Conservation (phyloP, 1,284 basidiomycete genomes). For the Microbotryum lychnidis-dioicae region DNA sequence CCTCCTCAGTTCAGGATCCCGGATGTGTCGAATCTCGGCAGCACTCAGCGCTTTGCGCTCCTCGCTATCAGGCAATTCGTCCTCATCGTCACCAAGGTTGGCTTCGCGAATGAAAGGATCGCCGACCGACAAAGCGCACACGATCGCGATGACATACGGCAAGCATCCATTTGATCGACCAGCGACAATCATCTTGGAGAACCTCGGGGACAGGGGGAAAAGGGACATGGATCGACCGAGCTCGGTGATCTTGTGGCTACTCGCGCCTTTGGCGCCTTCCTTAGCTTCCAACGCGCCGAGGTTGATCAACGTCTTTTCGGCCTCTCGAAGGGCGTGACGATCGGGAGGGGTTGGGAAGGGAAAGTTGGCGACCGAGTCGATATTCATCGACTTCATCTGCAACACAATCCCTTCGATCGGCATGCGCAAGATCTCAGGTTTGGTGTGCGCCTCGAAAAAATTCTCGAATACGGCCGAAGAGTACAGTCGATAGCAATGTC, state of each 20-base stretch:
- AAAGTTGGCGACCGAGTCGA: conserved; percentile 92
- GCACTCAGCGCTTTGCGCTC: conserved; percentile 37
- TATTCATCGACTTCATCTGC: conserved; percentile 99
- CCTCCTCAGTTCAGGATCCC: conserved; percentile 52
- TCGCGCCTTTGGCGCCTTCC: conserved; percentile 37
- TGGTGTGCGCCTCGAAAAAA: conserved; percentile 76
- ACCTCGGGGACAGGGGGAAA: conserved; percentile 87
- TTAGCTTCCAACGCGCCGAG: conserved; percentile 68
- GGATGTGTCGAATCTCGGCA: conserved; percentile 51
- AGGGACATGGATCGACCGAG: conserved; percentile 84
- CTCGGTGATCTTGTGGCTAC: conserved; percentile 59
- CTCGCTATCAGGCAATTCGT: conserved; percentile 43
- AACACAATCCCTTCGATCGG: conserved; percentile 95
- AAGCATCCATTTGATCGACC: conserved; percentile 87
- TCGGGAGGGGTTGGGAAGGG: conserved; percentile 97
- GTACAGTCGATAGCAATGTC: conserved; percentile 70
- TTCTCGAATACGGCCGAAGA: conserved; percentile 76
- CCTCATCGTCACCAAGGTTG: conserved; percentile 47
- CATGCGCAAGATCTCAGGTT: conserved; percentile 89
- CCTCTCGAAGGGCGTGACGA: conserved; percentile 62
- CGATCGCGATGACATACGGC: conserved; percentile 83
- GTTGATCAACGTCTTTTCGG: conserved; percentile 70
- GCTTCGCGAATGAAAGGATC: conserved; percentile 92
- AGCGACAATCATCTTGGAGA: conserved; percentile 87
- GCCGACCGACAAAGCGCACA: conserved; percentile 86